These are phyloP conservation scores for Peribolospora baueri DNA, from an alignment of 768 basidiomycete genomes.

Conservation along the genomic window DNA sequence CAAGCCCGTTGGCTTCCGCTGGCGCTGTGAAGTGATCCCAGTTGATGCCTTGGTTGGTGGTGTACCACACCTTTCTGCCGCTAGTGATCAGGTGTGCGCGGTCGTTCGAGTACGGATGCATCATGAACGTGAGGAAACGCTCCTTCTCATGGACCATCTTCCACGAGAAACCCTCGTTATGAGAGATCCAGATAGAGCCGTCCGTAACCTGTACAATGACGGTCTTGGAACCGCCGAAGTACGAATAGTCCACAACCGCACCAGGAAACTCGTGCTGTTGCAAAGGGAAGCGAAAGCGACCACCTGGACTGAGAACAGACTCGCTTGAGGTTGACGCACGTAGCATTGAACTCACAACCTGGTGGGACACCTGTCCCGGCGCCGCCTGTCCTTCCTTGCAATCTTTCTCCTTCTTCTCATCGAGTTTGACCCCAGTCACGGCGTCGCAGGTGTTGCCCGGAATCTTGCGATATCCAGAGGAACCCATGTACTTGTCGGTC, in stretches of 20 bases:
- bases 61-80: constrained; percentile 39
- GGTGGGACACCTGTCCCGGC: constrained; percentile 58
- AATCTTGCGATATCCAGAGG: constrained; percentile 73
- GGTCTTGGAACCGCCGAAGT: constrained; percentile 48
- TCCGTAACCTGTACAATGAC: constrained; percentile 60
- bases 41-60: constrained; percentile 49
- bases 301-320: background rate
- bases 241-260: constrained; percentile 47
- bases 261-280: constrained; percentile 40
- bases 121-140: constrained; percentile 57
- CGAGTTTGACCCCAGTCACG: constrained; percentile 37
- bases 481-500: constrained; percentile 49
- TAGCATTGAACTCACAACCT: constrained; percentile 30
- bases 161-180: constrained; percentile 89
- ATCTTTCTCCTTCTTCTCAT: constrained; percentile 40
- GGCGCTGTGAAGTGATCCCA: constrained; percentile 45
- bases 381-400: constrained; percentile 33
- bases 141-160: constrained; percentile 31
- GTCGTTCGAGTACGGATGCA: constrained; percentile 52
- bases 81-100: constrained; percentile 78
- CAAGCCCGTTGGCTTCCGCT: constrained; percentile 51
- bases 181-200: constrained; percentile 68
- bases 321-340: background rate
- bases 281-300: background rate
- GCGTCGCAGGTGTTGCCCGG: constrained; percentile 70